These are phyloP conservation scores for Paxillus ammoniavirescens DNA, from an alignment of 768 basidiomycete species.

Conservation along the genomic window DNA sequence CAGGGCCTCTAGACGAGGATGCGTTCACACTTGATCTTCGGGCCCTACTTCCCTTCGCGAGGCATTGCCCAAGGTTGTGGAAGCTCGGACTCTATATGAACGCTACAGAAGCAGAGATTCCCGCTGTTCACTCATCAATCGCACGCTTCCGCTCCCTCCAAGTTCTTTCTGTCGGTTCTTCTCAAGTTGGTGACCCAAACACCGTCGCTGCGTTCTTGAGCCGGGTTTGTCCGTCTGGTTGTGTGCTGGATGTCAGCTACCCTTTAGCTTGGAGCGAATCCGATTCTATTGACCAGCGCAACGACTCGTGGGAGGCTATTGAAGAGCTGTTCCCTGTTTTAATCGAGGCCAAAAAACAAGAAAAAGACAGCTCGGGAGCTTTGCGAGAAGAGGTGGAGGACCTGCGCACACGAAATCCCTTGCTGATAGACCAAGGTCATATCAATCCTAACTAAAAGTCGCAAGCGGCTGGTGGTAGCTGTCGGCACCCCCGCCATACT, in stretches of 20 bases:
- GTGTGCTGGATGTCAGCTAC: slow-evolving; percentile 41
- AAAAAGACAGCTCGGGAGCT: slow-evolving; percentile 36
- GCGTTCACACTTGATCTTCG: slow-evolving; percentile 34
- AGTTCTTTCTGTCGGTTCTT: slow-evolving; percentile 48
- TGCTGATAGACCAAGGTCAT: slow-evolving; percentile 39
- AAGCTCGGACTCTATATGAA: slow-evolving; percentile 38
- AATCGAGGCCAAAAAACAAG: slow-evolving; percentile 42
- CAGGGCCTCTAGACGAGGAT: slow-evolving; percentile 21
- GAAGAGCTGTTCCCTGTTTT: slow-evolving; percentile 43
- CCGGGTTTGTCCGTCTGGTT: slow-evolving; percentile 46
- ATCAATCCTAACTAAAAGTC: no score
- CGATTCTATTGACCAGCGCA: slow-evolving; percentile 28
- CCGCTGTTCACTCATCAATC: slow-evolving; percentile 2
- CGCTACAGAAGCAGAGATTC: slow-evolving; percentile 27
- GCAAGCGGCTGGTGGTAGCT: no score
- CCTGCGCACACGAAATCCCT: slow-evolving; percentile 42
- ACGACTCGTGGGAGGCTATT: slow-evolving; percentile 42
- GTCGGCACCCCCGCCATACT: no score
- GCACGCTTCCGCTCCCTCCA: slow-evolving; percentile 18
- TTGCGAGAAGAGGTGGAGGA: slow-evolving; percentile 50
- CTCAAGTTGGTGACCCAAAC: slow-evolving; percentile 41
- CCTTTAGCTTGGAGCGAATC: no score
- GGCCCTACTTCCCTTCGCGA: slow-evolving; percentile 40
- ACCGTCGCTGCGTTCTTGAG: slow-evolving; percentile 53
- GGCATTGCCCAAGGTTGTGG: slow-evolving; percentile 37